phyloP scores from a whole-genome alignment of 164 flowering plant species.

The Annona cherimola region DNA sequence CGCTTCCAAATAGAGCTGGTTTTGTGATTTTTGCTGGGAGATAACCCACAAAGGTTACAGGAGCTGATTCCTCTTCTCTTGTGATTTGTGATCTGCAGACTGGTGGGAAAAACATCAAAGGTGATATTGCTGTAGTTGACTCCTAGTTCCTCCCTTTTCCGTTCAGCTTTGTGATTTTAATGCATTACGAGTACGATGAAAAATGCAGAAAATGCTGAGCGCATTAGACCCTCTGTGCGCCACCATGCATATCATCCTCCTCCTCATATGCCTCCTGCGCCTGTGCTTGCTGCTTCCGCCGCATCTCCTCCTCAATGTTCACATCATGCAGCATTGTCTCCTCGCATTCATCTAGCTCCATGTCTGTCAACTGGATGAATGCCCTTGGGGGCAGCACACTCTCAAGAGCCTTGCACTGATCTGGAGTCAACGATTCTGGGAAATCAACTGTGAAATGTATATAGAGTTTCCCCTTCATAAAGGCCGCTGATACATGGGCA shows the following conservation, averaged over 20 bases:
- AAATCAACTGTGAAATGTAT: constrained; percentile 81
- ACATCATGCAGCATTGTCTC: constrained; percentile 87
- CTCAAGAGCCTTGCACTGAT: constrained; percentile 59
- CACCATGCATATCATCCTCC: constrained; percentile 57
- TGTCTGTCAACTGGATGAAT: constrained; percentile 45
- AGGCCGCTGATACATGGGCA: constrained; percentile 87
- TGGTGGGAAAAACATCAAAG: no score
- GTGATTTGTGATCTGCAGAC: no score
- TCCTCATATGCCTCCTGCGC: constrained; percentile 79
- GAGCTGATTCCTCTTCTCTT: no score
- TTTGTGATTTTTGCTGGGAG: no score
- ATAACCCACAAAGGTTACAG: no score
- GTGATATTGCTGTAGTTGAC: no score
- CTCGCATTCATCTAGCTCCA: constrained; percentile 89
- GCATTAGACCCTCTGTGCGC: constrained; percentile 71
- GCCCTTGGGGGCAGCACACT: constrained; percentile 52
- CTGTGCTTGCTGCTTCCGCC: constrained; percentile 56
- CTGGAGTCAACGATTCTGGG: constrained; percentile 59
- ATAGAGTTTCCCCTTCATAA: constrained; percentile 90
- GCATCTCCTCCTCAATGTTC: constrained; percentile 85
- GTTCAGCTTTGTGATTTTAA: no score
- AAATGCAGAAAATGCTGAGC: no score
- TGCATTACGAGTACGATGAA: no score
- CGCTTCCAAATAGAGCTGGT: no score
- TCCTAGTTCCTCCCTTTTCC: no score